Base-by-base conservation (phyloP, 306 rosid genomes). In the Prunus dulcis region DNA sequence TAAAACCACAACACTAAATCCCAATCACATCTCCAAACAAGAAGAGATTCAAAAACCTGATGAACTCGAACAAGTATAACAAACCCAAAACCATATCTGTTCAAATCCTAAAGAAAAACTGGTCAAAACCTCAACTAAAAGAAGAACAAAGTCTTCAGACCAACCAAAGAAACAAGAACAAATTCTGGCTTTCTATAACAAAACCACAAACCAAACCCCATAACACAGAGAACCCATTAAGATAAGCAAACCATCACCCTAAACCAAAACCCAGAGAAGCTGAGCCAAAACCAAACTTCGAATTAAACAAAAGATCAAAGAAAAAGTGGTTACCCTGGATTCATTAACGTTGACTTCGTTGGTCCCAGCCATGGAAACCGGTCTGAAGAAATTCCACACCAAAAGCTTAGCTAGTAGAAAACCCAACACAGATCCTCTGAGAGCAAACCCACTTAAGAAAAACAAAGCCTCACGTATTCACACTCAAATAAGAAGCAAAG, bases 291-390 rank as follows among this genome's bases (percentile, higher is more conserved):
- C 27, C 43, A 1, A 66, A 46, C 64, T 51, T 53, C 6, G 41
- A 47, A 46, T 38, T 34, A 9, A 46, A 30, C 64, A 64, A 30
- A 34, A 32, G 9, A 38, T 30, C 12, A 55, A 23, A 56, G 80
- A 60, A 47, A 49, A 25, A 73, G 65, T 56, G 34, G 78, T 64
- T 23, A 90, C 97, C 96, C 49, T 90, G 60, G 97, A 90, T 66
- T 92, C 97, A 55, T 74, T 90, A 81, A 86, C 78, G 83, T 92
- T 85, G 78, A 88, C 85, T 80, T 90, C 88, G 74, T 87, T 84
- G 79, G 81, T 83, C 65, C 87, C 97, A 63, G 89, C 92, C 97
- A 92, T 92, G 73, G 81, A 53, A 84, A 72, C 50, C 19, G 22
- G 61, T 5, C 64, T 68, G 20, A 34, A 53, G 43, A 30, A 28